Base-by-base conservation (phyloP, 495 filamentous ascomycete genomes). In the Aspergillus avenaceus region DNA sequence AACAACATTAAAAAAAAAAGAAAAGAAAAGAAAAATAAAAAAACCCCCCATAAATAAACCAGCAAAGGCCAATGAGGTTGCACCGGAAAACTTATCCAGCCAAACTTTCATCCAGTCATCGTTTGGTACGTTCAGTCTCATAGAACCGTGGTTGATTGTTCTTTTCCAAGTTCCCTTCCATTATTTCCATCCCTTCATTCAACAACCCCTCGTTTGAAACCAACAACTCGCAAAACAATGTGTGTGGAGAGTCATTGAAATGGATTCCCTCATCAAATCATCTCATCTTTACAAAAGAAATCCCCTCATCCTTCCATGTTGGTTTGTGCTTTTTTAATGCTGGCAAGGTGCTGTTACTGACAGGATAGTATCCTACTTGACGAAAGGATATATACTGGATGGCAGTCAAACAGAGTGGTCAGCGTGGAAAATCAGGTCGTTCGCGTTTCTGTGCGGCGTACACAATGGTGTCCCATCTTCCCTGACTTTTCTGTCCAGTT, bases 21-120 rank as follows among this genome's bases (percentile, higher is more conserved):
- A n/a, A n/a, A n/a, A n/a, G n/a, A n/a, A n/a, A n/a, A n/a, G n/a
- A n/a, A n/a, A n/a, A n/a, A n/a, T n/a, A n/a, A n/a, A n/a, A n/a
- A n/a, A n/a, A n/a, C n/a, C n/a, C 5, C 21, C 34, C 34, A n/a
- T 37, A 37, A 9, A 37, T 2, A 8, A 14, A 16, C 11, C 34
- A 37, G 34, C 34, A 14, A 14, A 37, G 2, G n/a, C 34, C 34
- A 38, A 38, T 38, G 34, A 38, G 14, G 16, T 34, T 23, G 11
- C 11, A 0, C 25, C 51, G 45, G 45, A 54, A 43, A 44, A 43
- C 36, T 43, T 47, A 47, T 54, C 44, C 45, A 26, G 26, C 34
- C 25, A 18, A 45, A 8, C 34, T 4, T 9, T 24, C 23, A 13
- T 5, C 34, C 21, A 36, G 12, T n/a, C 11, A 21, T 41, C 43